Percentiles rank a stretch among this genome's conserved stretches.
Evolutionary conservation across 208 protist species (phyloP).

Genomic region (Balamuthia mandrillaris): DNA sequence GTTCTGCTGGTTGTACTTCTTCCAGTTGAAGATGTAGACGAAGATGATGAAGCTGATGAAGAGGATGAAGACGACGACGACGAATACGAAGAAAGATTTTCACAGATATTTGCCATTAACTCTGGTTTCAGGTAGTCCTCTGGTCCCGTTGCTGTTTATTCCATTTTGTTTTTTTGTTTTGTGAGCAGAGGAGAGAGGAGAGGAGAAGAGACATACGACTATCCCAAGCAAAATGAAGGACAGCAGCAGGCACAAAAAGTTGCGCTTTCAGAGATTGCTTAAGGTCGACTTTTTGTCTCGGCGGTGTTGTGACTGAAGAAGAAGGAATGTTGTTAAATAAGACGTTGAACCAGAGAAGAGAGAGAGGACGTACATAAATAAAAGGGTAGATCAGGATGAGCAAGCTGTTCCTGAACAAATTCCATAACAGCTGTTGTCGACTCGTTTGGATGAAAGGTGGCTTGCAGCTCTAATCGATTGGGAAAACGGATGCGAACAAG

Average conservation of each 20-base stretch:
- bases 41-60: too few relatives aligned
- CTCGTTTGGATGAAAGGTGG: slow-evolving; percentile 8
- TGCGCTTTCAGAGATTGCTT: background rate
- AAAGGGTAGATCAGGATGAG: background rate
- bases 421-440: background rate
- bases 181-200: background rate
- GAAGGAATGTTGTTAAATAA: background rate
- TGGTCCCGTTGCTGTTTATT: too few relatives aligned
- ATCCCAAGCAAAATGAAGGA: slow-evolving; percentile 18
- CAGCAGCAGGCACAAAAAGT: background rate
- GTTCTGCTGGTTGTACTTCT: too few relatives aligned
- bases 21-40: too few relatives aligned
- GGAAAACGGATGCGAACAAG: slow-evolving; percentile 15
- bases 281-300: background rate
- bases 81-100: too few relatives aligned
- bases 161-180: too few relatives aligned
- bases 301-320: background rate
- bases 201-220: background rate
- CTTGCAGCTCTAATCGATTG: slow-evolving; percentile 16
- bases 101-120: too few relatives aligned
- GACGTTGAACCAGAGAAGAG: background rate
- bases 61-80: too few relatives aligned
- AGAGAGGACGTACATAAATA: background rate
- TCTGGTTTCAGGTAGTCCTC: too few relatives aligned
- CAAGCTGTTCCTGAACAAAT: background rate